Evolutionary conservation across 257 asterid species (phyloP).

Genomic region (Solanum chmielewskii): DNA sequence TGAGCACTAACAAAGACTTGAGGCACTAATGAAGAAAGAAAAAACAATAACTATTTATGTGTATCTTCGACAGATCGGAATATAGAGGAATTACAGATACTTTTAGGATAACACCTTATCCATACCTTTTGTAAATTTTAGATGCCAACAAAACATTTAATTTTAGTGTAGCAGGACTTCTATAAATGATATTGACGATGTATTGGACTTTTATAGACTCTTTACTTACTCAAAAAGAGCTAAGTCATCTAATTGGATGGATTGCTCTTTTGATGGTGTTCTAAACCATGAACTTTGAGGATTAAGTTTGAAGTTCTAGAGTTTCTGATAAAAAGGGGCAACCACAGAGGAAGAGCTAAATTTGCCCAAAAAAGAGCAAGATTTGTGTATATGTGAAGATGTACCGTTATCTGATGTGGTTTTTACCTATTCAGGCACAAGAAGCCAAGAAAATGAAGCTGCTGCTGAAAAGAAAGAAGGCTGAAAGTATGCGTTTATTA

Average conservation of each 20-base stretch:
- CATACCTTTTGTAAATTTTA: background rate
- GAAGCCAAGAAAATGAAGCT: slow-evolving; percentile 52
- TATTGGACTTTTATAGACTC: background rate
- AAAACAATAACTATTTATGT: background rate
- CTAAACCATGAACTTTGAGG: background rate
- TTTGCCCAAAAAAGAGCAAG: background rate
- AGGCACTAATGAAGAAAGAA: background rate
- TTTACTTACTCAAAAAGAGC: background rate
- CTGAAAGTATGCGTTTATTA: slow-evolving; percentile 62
- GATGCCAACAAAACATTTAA: background rate
- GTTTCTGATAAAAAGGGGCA: background rate
- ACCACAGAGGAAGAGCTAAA: background rate
- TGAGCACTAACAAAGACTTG: background rate
- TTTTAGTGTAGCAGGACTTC: background rate
- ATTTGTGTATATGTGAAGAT: background rate
- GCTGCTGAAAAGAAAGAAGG: slow-evolving; percentile 57
- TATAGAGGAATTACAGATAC: background rate
- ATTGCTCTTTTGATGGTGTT: background rate
- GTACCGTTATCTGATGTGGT: background rate
- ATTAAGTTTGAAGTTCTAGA: background rate
- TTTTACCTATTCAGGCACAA: slow-evolving; percentile 51
- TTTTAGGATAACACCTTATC: background rate
- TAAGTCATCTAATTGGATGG: background rate
- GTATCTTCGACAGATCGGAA: background rate
- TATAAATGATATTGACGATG: too few relatives aligned